These are phyloP conservation scores for Pelargonium nanum DNA, from an alignment of 345 rosid genomes.

Conservation along the genomic window DNA sequence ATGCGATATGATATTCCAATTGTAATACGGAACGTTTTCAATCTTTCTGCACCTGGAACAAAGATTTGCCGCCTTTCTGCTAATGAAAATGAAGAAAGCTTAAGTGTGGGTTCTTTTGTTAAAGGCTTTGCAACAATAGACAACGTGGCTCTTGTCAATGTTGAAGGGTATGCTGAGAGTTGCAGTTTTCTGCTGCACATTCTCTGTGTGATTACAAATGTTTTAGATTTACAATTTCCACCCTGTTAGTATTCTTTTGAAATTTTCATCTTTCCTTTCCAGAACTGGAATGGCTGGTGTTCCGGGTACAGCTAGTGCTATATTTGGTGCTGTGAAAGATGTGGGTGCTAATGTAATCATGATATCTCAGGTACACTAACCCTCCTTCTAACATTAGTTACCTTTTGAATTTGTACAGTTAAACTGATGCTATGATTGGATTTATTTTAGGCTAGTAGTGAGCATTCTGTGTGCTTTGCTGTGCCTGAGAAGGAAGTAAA, in stretches of 20 bases:
- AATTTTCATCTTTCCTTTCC: conserved; percentile 6
- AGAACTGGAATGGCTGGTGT: conserved; percentile 99
- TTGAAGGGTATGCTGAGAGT: conserved; percentile 68
- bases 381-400: conserved; percentile 1
- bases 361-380: conserved; percentile 76
- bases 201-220: neutral
- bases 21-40: conserved; percentile 82
- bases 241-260: neutral
- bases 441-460: conserved; percentile 78
- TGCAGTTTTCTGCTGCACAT: conserved; percentile 4
- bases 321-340: conserved; percentile 89
- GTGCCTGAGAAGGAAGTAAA: conserved; percentile 95
- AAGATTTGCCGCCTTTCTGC: conserved; percentile 46
- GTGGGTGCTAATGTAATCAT: conserved; percentile 98
- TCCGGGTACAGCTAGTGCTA: conserved; percentile 95
- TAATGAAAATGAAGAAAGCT: conserved; percentile 38
- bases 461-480: conserved; percentile 98
- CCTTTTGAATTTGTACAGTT: neutral
- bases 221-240: neutral
- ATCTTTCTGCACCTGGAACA: conserved; percentile 88
- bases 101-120: conserved; percentile 44
- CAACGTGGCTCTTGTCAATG: conserved; percentile 91
- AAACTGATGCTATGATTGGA: neutral
- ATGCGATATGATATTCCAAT: conserved; percentile 89
- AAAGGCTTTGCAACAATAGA: conserved; percentile 99